These are phyloP conservation scores for Ceratobasidium sp. DNA, from an alignment of 1,284 basidiomycete genomes.

Conservation along the genomic window DNA sequence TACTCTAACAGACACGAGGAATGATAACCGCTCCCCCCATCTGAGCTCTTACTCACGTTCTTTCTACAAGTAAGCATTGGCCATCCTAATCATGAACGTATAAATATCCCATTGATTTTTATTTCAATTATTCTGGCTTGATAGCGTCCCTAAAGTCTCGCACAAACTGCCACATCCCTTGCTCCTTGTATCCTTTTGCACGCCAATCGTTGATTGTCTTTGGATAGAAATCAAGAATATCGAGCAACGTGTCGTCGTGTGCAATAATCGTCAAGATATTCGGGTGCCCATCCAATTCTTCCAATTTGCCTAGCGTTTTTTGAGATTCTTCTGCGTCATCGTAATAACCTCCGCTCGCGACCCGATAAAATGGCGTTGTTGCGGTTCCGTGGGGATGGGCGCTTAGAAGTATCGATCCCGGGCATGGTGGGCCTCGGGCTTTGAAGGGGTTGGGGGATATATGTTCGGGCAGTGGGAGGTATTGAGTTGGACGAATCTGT, in stretches of 20 bases:
- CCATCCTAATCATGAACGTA: too few species aligned
- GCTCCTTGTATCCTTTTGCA: constrained; percentile 3
- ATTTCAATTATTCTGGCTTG: neutral
- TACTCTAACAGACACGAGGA: neutral
- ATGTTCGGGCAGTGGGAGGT: constrained; percentile 25
- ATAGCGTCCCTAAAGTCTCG: constrained; percentile 14
- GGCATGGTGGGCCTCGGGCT: neutral
- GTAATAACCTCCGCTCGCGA: neutral
- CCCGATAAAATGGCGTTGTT: constrained; percentile 12
- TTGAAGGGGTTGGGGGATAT: constrained; percentile 34
- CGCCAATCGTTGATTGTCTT: constrained; percentile 30
- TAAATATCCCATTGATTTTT: too few species aligned
- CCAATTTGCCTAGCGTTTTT: constrained; percentile 9
- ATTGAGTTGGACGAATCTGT: constrained; percentile 18
- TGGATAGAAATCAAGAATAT: constrained; percentile 24
- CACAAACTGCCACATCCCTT: constrained; percentile 26
- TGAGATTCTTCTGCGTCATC: constrained; percentile 15
- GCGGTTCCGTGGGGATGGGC: constrained; percentile 1
- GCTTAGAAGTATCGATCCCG: constrained; percentile 1
- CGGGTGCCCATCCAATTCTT: constrained; percentile 16
- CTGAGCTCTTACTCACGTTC: too few species aligned
- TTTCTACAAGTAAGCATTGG: too few species aligned
- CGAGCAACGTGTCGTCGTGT: constrained; percentile 21
- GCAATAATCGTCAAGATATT: constrained; percentile 32
- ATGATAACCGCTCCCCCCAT: neutral